These are phyloP conservation scores for Allium cepa DNA, from an alignment of 106 monocot genomes.

Conservation along the genomic window DNA sequence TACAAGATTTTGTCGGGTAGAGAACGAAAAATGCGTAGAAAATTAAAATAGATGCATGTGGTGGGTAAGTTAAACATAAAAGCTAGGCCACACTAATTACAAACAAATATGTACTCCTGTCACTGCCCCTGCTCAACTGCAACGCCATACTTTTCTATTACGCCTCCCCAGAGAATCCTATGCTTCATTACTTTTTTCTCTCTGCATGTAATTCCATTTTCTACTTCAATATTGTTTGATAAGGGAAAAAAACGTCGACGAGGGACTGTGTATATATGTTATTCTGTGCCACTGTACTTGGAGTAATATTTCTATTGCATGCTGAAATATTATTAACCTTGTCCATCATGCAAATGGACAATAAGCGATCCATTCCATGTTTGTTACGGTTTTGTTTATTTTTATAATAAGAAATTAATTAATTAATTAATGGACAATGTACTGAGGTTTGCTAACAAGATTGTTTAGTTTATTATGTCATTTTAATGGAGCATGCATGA, in stretches of 20 bases:
- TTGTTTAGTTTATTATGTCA: too few species aligned
- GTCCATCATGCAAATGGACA: too few species aligned
- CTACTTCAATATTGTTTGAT: too few species aligned
- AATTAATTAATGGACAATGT: too few species aligned
- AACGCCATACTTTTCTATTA: constrained; percentile 5
- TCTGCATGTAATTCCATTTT: neutral
- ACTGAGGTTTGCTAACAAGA: too few species aligned
- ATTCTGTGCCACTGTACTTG: neutral
- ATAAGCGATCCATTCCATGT: too few species aligned
- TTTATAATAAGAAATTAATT: too few species aligned
- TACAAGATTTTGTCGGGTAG: neutral
- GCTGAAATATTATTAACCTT: too few species aligned
- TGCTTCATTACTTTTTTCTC: neutral
- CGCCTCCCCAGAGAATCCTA: neutral
- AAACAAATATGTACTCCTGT: neutral
- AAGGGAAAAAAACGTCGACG: too few species aligned
- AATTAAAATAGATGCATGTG: neutral
- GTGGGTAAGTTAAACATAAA: constrained; percentile 4
- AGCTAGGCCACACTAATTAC: neutral
- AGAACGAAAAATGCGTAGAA: neutral
- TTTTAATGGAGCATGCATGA: too few species aligned
- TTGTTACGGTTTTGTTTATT: too few species aligned
- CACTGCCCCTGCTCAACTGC: constrained; percentile 2
- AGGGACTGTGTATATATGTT: neutral
- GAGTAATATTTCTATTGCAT: too few species aligned